Base-by-base conservation (phyloP, 768 basidiomycete genomes). In the Hirschioporus abietinus region DNA sequence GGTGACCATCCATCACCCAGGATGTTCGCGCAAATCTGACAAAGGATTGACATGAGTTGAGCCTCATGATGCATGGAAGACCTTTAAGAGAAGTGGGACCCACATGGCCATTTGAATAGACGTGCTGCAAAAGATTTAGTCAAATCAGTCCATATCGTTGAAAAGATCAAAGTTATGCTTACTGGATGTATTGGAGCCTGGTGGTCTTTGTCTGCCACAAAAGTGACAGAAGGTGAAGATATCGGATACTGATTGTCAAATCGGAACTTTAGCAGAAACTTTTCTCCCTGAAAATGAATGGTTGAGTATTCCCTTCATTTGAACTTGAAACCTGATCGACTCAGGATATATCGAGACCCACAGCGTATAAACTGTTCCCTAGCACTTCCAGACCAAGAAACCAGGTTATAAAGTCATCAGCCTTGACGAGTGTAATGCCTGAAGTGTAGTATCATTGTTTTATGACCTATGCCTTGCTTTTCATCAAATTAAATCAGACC, bases 1-100 rank as follows among this genome's bases (percentile, higher is more conserved):
- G 92, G 93, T 10, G 91, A 92, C 93, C 93, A 95, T 70, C 94
- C 93, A 71, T 84, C 90, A 27, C 92, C 94, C 8, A 96, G 85
- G 66, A 96, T 94, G 17, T 91, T 93, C 9, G 91, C 92, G 73
- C 93, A 95, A 70, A 95, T 95, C 90, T 95, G 70, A 20, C 66
- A 57, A 27, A 26, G 61, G 26, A 25, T 65, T 35, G 35, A 30
- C 27, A 35, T 35, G 17, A 35, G 68, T 17, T 23, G 60, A 25
- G 10, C 60, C 60, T 12, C 18, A 15, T 34, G 3, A 4, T 34
- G 60, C 10, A 23, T 25, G 20, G 2, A 1, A 61, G 23, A 20
- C 12, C 42, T 3, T 52, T 1, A 52, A 52, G 2, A 20, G 67
- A 15, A 25, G 35, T 62, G 35, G 67, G 9, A 72, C 85, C 69